Base-by-base conservation (phyloP, 352 stramenopile species). In the Blastocystis sp. region DNA sequence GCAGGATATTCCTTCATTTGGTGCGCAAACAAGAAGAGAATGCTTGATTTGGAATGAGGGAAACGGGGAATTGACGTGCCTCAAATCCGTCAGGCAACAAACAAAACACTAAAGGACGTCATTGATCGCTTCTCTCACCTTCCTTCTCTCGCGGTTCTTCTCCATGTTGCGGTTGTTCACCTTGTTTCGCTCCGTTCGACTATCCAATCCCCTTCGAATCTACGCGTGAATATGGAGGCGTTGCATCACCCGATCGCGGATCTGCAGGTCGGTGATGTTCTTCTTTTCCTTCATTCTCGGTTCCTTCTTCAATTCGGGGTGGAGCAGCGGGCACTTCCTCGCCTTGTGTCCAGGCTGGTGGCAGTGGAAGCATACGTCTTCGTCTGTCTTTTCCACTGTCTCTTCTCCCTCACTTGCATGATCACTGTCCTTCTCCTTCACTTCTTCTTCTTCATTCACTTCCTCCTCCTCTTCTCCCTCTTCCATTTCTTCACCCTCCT, bases 401-500 rank as follows among this genome's bases (percentile, higher is more conserved):
- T 67, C 56, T 84, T 66, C 23, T 88, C 60, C 62, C 28, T 34
- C 28, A 34, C 28, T 34, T 34, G 28, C 28, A 34, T 34, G 28
- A 34, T 74, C 45, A 17, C 28, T 76, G 38, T 89, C 53, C 84
- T 84, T 45, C 71, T 65, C 40, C 64, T 67, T 34, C 66, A 59
- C 23, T 78, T 38, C 62, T 67, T 88, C 78, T 41, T 78, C n/a
- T 14, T 74, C 48, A 34, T n/a, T 14, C 2, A 41, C 77, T n/a
- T 71, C 62, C 2, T 78, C 89, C 38, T 90, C 43, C 56, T 90
- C 80, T 23, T 76, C 78, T 52, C 40, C 88, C 43, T 90, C 88
- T 38, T 90, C 74, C 34, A 52, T 90, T 62, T 89, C 90, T 21
- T 89, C 53, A 21, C 92, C 84, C 0, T 91, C 74, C 28, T 89